These are phyloP conservation scores for Diversispora epigaea DNA, from an alignment of 192 early-diverging fungal species.

Conservation along the genomic window DNA sequence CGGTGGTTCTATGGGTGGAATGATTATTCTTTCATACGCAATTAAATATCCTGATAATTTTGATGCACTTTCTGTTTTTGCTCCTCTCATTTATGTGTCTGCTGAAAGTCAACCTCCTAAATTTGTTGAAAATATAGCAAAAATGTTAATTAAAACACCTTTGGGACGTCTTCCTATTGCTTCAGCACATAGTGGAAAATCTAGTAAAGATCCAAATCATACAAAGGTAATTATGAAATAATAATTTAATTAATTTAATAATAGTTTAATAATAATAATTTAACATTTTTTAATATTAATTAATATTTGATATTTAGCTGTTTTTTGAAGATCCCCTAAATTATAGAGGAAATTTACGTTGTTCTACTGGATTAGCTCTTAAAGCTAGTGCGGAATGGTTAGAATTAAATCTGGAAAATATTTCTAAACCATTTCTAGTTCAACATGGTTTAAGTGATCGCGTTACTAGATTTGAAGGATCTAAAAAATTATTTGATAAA, in stretches of 20 bases:
- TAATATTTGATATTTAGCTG: neutral
- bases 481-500: slow-evolving; percentile 11
- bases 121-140: slow-evolving; percentile 5
- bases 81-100: slow-evolving; percentile 23
- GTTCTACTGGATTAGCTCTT: slow-evolving; percentile 13
- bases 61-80: neutral
- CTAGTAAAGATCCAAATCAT: slow-evolving; percentile 11
- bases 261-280: neutral
- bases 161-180: slow-evolving; percentile 18
- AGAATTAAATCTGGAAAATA: slow-evolving; percentile 1
- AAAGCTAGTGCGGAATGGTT: neutral
- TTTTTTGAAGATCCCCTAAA: slow-evolving; percentile 16
- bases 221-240: neutral
- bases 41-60: slow-evolving; percentile 19
- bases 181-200: slow-evolving; percentile 6
- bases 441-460: slow-evolving; percentile 29
- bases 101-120: slow-evolving; percentile 5
- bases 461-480: neutral
- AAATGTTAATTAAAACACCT: slow-evolving; percentile 5
- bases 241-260: no score
- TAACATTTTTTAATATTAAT: neutral
- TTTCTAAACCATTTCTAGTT: slow-evolving; percentile 23
- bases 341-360: slow-evolving; percentile 26
- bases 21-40: slow-evolving; percentile 15
- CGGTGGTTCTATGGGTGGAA: slow-evolving; percentile 27